Conservation (phyloP, 2,329 filamentous ascomycete genomes). For the Metarhizium guizhouense region DNA sequence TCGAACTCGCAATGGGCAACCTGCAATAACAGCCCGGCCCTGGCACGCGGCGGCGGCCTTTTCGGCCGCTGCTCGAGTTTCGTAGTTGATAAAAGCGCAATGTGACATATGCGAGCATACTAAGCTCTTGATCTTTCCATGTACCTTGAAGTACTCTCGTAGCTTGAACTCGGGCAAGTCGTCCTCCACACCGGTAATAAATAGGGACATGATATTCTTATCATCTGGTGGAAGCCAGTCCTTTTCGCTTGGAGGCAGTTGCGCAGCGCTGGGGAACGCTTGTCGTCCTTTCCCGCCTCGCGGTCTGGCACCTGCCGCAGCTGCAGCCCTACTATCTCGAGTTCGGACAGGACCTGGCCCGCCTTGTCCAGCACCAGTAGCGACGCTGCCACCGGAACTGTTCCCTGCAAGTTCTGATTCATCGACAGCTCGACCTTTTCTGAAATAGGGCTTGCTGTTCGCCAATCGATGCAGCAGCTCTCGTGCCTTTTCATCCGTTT, state of each 20-base stretch:
- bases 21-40: constrained; percentile 80
- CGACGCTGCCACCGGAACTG: constrained; percentile 35
- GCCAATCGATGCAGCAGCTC: constrained; percentile 79
- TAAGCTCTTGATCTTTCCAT: constrained; percentile 84
- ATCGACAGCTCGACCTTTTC: constrained; percentile 72
- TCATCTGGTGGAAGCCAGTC: constrained; percentile 83
- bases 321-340: constrained; percentile 49
- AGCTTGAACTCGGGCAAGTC: constrained; percentile 89
- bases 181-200: constrained; percentile 91
- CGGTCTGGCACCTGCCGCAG: constrained; percentile 38
- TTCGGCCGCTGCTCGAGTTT: constrained; percentile 76
- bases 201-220: constrained; percentile 81
- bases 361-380: constrained; percentile 47
- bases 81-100: constrained; percentile 93
- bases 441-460: constrained; percentile 90
- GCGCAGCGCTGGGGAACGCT: constrained; percentile 60
- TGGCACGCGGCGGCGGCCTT: constrained; percentile 76
- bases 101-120: constrained; percentile 96
- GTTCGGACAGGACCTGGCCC: constrained; percentile 73
- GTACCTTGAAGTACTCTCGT: constrained; percentile 79
- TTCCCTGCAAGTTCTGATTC: constrained; percentile 32
- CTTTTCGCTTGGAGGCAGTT: constrained; percentile 69
- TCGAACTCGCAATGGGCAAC: constrained; percentile 79
- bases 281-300: constrained; percentile 36
- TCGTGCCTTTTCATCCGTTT: constrained; percentile 92